phyloP scores from a whole-genome alignment of 129 eudicot species.

The Pseudognaphalium luteoalbum region DNA sequence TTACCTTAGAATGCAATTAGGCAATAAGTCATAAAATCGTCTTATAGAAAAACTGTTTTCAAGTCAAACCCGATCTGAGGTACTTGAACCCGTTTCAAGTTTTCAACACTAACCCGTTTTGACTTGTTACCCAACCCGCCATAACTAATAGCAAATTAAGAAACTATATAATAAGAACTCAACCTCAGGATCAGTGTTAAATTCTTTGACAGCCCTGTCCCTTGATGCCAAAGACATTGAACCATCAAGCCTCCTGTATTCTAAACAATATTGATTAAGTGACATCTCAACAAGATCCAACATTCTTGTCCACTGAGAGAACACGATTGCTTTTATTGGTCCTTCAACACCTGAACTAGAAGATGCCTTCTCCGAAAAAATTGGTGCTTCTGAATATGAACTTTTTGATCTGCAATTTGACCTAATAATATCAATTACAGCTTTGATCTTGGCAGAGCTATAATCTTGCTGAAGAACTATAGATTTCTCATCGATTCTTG shows the following conservation, averaged over 20 bases:
- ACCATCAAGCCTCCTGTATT: constrained; percentile 89
- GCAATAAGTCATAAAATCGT: neutral
- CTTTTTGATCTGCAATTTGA: constrained; percentile 43
- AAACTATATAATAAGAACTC: constrained; percentile 11
- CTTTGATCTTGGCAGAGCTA: constrained; percentile 74
- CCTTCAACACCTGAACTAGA: constrained; percentile 37
- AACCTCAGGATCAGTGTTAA: constrained; percentile 79
- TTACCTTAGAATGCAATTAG: neutral
- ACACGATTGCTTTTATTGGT: constrained; percentile 76
- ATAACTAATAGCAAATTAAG: neutral
- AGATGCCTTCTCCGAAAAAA: constrained; percentile 14
- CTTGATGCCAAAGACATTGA: constrained; percentile 76
- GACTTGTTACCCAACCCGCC: neutral
- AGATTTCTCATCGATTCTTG: constrained; percentile 41
- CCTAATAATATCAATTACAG: constrained; percentile 60
- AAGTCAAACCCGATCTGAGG: neutral
- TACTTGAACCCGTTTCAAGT: neutral
- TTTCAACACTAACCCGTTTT: neutral
- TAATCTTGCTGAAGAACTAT: constrained; percentile 56
- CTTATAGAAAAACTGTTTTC: neutral
- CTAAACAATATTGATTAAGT: constrained; percentile 42
- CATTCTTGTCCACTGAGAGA: constrained; percentile 96
- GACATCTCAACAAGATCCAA: constrained; percentile 76
- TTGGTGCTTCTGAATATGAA: constrained; percentile 31
- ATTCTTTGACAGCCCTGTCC: constrained; percentile 84